Percentiles rank a stretch among this genome's conserved stretches.
These are phyloP conservation scores for Leucocoprinus sp. DNA, from an alignment of 768 basidiomycete species.

Conservation along the genomic window DNA sequence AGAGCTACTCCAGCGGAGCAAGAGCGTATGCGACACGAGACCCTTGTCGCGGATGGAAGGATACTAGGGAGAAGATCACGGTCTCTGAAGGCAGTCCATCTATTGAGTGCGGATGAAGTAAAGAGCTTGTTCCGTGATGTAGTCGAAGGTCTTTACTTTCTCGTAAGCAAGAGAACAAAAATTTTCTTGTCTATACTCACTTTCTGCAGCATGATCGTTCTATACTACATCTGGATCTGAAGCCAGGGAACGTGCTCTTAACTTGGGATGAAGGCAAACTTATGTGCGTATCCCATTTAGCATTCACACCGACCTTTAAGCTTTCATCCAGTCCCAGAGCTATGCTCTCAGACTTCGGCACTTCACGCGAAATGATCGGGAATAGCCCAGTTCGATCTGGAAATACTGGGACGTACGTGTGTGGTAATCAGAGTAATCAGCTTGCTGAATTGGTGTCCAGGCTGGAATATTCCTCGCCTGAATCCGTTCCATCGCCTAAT, in stretches of 20 bases:
- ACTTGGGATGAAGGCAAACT: conserved; percentile 85
- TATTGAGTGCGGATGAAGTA: conserved; percentile 81
- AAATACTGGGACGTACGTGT: conserved; percentile 89
- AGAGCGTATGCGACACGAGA: conserved; percentile 48
- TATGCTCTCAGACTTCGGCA: conserved; percentile 95
- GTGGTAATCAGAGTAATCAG: not conserved
- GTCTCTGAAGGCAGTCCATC: conserved; percentile 68
- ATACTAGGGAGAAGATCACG: conserved; percentile 9
- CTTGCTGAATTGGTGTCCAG: conserved; percentile 24
- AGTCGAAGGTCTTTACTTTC: conserved; percentile 76
- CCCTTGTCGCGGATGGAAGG: conserved; percentile 26
- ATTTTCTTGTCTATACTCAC: conserved; percentile 10
- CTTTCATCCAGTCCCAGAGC: conserved; percentile 63
- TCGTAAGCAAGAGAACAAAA: conserved; percentile 40
- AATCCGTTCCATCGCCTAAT: conserved; percentile 68
- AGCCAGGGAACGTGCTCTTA: conserved; percentile 87
- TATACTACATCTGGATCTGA: conserved; percentile 88
- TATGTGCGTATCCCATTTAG: conserved; percentile 44
- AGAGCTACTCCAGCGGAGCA: conserved; percentile 55
- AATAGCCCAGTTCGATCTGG: conserved; percentile 66
- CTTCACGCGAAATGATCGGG: conserved; percentile 83
- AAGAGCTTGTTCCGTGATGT: conserved; percentile 77
- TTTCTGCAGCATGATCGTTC: conserved; percentile 63
- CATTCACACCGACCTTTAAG: not conserved
- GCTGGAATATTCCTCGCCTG: conserved; percentile 84